Percentiles rank a stretch among this genome's conserved stretches.
phyloP scores from a whole-genome alignment of 106 monocot species.

The Hemerocallis citrina region DNA sequence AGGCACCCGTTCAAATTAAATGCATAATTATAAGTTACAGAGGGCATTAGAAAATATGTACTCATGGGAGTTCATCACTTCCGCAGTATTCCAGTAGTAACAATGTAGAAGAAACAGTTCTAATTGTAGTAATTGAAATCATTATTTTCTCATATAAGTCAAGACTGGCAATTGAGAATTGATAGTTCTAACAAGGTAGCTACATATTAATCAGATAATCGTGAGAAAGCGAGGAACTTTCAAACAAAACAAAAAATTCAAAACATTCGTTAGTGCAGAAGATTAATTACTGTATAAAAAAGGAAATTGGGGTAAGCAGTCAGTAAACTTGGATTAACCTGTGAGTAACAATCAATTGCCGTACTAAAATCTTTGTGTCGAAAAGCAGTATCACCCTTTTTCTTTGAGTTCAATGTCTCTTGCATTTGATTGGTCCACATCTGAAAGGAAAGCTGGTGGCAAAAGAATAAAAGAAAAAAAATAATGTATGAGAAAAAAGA shows the following conservation, averaged over 20 bases:
- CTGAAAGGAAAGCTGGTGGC: slow-evolving; percentile 94
- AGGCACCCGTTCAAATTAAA: no score
- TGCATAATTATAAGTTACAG: no score
- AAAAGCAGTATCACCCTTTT: slow-evolving; percentile 93
- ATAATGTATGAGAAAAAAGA: slow-evolving; percentile 4
- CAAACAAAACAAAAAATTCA: neutral
- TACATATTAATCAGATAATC: neutral
- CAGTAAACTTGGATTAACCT: slow-evolving; percentile 31
- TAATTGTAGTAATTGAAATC: neutral
- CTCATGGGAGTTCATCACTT: neutral
- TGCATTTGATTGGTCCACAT: slow-evolving; percentile 99
- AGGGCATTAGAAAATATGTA: neutral
- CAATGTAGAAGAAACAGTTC: neutral
- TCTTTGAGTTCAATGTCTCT: slow-evolving; percentile 93
- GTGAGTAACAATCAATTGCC: slow-evolving; percentile 84
- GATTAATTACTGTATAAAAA: neutral
- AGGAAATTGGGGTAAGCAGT: neutral
- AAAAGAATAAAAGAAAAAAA: neutral
- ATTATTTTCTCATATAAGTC: neutral
- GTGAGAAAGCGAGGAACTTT: neutral
- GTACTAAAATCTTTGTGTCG: slow-evolving; percentile 75
- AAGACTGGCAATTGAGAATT: neutral
- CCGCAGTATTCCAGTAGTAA: neutral
- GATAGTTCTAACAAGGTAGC: neutral
- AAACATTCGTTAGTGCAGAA: no score